phyloP scores from a whole-genome alignment of 2,329 filamentous ascomycete genomes.

The Venturia effusa region DNA sequence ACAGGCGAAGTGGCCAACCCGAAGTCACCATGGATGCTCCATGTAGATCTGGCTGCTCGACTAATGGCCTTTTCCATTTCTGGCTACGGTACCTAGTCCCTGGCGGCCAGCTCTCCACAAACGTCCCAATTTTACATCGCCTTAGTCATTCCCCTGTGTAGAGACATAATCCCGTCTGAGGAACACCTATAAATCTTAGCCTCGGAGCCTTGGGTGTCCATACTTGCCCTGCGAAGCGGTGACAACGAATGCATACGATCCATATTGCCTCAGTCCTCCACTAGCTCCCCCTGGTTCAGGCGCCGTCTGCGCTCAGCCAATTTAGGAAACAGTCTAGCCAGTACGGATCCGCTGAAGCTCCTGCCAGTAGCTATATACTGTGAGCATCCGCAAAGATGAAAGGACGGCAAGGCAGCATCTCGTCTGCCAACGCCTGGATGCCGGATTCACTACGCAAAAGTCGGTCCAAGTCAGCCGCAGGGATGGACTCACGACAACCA shows the following conservation, averaged over 20 bases:
- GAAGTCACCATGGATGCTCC: not conserved
- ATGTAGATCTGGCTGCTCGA: not conserved
- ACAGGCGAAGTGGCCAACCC: not conserved
- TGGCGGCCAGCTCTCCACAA: not conserved
- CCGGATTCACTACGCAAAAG: constrained; percentile 15
- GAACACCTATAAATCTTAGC: not conserved
- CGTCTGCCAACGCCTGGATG: constrained; percentile 19
- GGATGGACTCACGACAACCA: constrained; percentile 15
- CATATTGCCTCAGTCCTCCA: not conserved
- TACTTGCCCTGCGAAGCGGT: not conserved
- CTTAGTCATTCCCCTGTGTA: not conserved
- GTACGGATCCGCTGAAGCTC: not conserved
- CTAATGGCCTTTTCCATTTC: not conserved
- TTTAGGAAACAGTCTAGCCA: not conserved
- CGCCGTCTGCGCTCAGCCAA: not conserved
- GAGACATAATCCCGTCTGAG: not conserved
- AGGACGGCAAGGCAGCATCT: constrained; percentile 16
- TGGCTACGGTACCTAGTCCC: not conserved
- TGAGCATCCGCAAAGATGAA: constrained; percentile 16
- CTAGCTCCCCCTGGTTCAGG: not conserved
- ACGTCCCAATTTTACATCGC: not conserved
- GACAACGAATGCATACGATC: not conserved
- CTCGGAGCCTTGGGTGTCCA: not conserved
- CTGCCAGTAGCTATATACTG: not conserved
- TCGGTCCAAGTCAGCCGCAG: constrained; percentile 1